A percentile compares a stretch with the other conserved stretches of the same genome.
Evolutionary conservation across 176 grass and related monocot species (phyloP).

Genomic region (Microstegium vimineum): DNA sequence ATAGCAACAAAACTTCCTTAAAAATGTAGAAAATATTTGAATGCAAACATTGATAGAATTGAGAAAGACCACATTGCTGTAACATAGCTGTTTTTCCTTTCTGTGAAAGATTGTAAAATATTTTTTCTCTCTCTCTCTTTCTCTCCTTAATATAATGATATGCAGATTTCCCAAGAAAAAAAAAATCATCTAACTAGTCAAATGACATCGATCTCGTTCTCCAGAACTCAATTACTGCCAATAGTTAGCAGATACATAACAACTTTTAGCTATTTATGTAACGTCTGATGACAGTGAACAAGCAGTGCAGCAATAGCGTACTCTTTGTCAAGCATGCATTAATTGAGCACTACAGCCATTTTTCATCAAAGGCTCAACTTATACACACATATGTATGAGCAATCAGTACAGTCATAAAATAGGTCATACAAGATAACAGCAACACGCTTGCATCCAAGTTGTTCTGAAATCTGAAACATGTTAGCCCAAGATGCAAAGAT

Average conservation of each 20-base stretch:
- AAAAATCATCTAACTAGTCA: neutral
- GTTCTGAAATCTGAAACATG: neutral
- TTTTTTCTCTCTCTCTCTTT: neutral
- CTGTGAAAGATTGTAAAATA: neutral
- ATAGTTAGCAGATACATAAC: neutral
- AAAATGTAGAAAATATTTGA: neutral
- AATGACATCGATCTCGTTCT: neutral
- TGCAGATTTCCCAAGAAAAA: neutral
- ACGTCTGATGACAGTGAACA: neutral
- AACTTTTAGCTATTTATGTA: neutral
- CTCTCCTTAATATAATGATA: neutral
- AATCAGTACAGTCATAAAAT: neutral
- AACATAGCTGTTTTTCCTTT: neutral
- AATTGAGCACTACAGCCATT: neutral
- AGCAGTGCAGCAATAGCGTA: neutral
- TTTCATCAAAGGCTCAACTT: neutral
- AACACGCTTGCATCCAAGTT: neutral
- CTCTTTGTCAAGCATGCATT: neutral
- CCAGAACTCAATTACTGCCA: neutral
- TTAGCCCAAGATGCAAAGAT: neutral
- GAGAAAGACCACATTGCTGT: neutral
- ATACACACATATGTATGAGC: neutral
- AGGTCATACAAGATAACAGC: neutral
- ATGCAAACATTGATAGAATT: neutral
- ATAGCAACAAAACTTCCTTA: neutral